Base-by-base conservation (phyloP, 441 rosid species). In the Viola pubescens region DNA sequence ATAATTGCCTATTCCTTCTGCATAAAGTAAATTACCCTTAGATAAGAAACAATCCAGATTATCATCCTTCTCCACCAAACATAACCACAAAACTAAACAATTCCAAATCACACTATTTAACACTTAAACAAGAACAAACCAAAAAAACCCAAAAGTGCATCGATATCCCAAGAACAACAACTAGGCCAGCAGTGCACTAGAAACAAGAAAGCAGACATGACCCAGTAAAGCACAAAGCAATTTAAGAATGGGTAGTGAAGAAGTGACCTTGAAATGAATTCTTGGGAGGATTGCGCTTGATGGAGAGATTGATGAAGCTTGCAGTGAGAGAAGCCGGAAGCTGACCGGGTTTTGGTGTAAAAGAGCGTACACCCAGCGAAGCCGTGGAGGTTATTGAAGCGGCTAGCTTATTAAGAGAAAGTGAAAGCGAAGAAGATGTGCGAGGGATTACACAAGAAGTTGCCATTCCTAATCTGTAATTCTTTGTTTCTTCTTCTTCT, bases 261-360 rank as follows among this genome's bases (percentile, higher is more conserved):
- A 19, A 58, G 40, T 46, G 41, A 83, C 95, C 95, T 79, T 74
- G 78, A 49, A 79, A 68, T 16, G 77, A 62, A 64, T 44, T 74
- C 53, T 68, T 62, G 42, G 40, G 52, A 58, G 76, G 77, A 60
- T 55, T 74, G 4, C 56, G 75, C 1, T 60, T 70, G 66, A 71
- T 47, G 48, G 86, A 65, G 34, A 75, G 58, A 8, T 85, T 67
- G 37, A 68, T 37, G 56, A 70, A 44, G 54, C 63, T 70, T 50
- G 78, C 64, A 48, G 72, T 5, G n/a, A 70, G 48, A 37, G 77
- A 60, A 56, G 59, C 41, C 0, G 63, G 64, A 44, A 46, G 44
- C 4, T 4, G n/a, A 58, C 63, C 60, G 41, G 65, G 45, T 64
- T 54, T 79, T 26, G 82, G 72, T 4, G 82, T 53, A 62, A 64